Percentiles rank a stretch among this genome's conserved stretches.
Evolutionary conservation across 148 eudicot species (phyloP).

Genomic region (Tetragonia tetragonoides): DNA sequence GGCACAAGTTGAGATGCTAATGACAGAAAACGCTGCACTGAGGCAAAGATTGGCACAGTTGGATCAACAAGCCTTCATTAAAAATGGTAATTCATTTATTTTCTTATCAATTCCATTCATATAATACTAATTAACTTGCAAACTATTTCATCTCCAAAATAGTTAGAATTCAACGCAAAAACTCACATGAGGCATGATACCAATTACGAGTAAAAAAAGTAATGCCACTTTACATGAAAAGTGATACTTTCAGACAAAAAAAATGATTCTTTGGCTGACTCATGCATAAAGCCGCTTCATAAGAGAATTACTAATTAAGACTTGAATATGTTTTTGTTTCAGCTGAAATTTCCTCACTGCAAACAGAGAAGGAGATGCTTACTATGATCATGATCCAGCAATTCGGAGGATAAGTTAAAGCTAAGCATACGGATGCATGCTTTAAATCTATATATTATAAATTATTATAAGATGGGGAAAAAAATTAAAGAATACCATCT

Average conservation of each 20-base stretch:
- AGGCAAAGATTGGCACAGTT: neutral
- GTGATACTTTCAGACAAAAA: too few species aligned
- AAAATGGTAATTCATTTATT: neutral
- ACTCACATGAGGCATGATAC: too few species aligned
- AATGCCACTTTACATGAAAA: too few species aligned
- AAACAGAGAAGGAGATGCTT: conserved; percentile 4
- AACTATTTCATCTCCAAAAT: too few species aligned
- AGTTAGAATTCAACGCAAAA: too few species aligned
- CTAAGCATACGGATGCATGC: too few species aligned
- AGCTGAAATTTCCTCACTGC: neutral
- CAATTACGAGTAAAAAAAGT: too few species aligned
- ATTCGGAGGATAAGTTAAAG: neutral
- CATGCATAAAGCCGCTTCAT: too few species aligned
- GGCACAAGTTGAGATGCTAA: neutral
- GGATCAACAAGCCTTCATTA: neutral
- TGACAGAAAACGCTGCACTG: neutral
- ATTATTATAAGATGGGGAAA: neutral
- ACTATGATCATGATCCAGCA: neutral
- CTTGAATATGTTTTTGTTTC: neutral
- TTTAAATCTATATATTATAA: too few species aligned
- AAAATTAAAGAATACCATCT: neutral
- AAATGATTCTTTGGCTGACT: too few species aligned
- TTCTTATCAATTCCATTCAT: too few species aligned
- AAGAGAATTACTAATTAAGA: neutral
- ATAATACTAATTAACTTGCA: too few species aligned